Conservation (phyloP, 805 yeast genomes). For the Schwanniomyces yamadae region DNA sequence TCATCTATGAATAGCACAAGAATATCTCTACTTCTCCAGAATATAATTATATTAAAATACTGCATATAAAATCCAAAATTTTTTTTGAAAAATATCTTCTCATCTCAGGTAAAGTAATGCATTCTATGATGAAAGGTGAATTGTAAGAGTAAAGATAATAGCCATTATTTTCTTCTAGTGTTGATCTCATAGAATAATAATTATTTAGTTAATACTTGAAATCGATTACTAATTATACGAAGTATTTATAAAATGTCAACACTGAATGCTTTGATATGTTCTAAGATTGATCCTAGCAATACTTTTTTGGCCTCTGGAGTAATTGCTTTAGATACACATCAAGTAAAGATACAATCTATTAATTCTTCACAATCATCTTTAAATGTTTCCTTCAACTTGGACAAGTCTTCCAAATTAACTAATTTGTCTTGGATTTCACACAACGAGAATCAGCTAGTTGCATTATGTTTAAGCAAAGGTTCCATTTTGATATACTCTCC, state of each 20-base stretch:
- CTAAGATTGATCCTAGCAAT: constrained; percentile 64
- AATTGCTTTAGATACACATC: constrained; percentile 69
- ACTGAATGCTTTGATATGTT: constrained; percentile 32
- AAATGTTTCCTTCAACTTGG: constrained; percentile 51
- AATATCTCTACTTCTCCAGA: no score
- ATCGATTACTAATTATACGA: no score
- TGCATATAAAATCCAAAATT: background rate
- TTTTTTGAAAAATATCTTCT: constrained; percentile 4
- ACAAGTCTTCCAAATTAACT: constrained; percentile 50
- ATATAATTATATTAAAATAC: no score
- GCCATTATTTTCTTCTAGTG: no score
- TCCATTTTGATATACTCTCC: constrained; percentile 67
- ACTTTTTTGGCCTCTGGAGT: constrained; percentile 61
- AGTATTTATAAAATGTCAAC: constrained; percentile 10
- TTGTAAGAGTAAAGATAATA: no score
- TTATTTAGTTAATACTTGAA: no score
- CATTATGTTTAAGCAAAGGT: constrained; percentile 68
- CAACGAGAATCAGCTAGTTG: constrained; percentile 47
- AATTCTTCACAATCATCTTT: constrained; percentile 41
- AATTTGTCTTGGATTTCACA: constrained; percentile 52
- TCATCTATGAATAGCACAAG: no score
- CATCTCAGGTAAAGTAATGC: no score
- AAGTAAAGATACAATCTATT: constrained; percentile 60
- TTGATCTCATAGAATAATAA: no score
- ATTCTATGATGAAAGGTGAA: no score